Percentiles rank a stretch among this genome's conserved stretches.
These are phyloP conservation scores for Exophiala mesophila DNA, from an alignment of 2,329 filamentous ascomycete genomes.

Conservation along the genomic window DNA sequence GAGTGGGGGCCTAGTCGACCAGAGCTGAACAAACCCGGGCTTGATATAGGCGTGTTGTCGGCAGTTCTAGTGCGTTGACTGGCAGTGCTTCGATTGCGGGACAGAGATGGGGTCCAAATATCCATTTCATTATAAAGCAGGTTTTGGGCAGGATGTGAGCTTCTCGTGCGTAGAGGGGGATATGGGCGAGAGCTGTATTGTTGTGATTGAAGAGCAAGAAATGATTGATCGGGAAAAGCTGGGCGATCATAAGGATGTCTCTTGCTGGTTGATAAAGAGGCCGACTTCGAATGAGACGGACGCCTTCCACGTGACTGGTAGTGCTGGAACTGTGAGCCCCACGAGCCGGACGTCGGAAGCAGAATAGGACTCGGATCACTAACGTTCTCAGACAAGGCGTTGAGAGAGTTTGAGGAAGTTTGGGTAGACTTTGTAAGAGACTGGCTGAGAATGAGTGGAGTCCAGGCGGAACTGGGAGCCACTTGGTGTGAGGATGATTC, in stretches of 20 bases:
- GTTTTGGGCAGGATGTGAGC: slow-evolving; percentile 41
- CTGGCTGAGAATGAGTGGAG: slow-evolving; percentile 7
- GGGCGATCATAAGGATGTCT: slow-evolving; percentile 28
- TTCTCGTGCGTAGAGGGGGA: slow-evolving; percentile 38
- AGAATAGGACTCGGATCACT: background rate
- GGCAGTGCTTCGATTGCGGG: slow-evolving; percentile 19
- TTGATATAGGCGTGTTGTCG: slow-evolving; percentile 45
- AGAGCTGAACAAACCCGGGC: slow-evolving; percentile 39
- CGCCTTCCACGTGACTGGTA: slow-evolving; percentile 13
- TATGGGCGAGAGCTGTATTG: slow-evolving; percentile 38
- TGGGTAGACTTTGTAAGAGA: slow-evolving; percentile 14
- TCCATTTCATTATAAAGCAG: slow-evolving; percentile 28
- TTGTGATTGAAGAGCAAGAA: slow-evolving; percentile 42
- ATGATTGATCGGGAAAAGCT: slow-evolving; percentile 46
- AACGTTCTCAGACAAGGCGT: slow-evolving; percentile 12
- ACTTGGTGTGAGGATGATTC: slow-evolving; percentile 5
- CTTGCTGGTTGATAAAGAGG: slow-evolving; percentile 17
- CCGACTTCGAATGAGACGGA: slow-evolving; percentile 24
- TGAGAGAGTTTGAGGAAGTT: slow-evolving; percentile 19
- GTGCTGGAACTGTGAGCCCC: slow-evolving; percentile 5
- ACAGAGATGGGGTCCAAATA: slow-evolving; percentile 16
- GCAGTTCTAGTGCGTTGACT: slow-evolving; percentile 34
- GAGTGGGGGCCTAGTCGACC: slow-evolving; percentile 35
- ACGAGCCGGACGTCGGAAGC: background rate
- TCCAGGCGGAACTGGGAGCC: slow-evolving; percentile 5